Evolutionary conservation across 441 rosid genomes (phyloP).

Genomic region (Euphorbia celastroides): DNA sequence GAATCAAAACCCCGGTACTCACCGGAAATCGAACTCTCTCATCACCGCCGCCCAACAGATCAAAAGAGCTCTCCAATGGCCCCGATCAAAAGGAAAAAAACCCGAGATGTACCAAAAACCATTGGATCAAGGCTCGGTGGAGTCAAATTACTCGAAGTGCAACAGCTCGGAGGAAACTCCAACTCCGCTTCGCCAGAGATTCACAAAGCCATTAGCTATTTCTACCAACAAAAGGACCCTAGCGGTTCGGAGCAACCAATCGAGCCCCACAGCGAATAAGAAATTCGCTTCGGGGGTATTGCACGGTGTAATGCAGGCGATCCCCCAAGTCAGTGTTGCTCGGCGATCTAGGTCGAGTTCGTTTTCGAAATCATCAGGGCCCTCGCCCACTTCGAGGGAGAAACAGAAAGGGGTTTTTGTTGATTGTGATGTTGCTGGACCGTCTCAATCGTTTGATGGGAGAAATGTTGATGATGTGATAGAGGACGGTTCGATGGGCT

Average conservation of each 20-base stretch:
- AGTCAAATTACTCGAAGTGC: conserved; percentile 25
- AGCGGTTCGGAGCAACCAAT: conserved; percentile 71
- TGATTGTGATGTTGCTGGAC: conserved; percentile 38
- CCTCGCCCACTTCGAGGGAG: conserved; percentile 53
- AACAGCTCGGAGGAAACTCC: conserved; percentile 44
- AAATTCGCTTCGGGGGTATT: conserved; percentile 57
- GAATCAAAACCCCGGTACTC: conserved; percentile 28
- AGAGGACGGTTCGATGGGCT: conserved; percentile 27
- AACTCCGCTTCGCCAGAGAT: conserved; percentile 71
- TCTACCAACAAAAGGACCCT: conserved; percentile 65
- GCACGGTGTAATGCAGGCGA: conserved; percentile 47
- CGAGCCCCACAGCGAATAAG: conserved; percentile 83
- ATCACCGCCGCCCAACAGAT: conserved; percentile 54
- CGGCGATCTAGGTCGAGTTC: conserved; percentile 71
- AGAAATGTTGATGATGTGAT: conserved; percentile 27
- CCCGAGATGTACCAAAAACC: conserved; percentile 35
- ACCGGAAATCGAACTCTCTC: conserved; percentile 40
- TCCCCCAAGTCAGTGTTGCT: conserved; percentile 36
- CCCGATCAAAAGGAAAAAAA: conserved; percentile 37
- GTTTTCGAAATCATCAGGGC: conserved; percentile 65
- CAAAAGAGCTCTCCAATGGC: conserved; percentile 71
- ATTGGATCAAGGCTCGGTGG: conserved; percentile 24
- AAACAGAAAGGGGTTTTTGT: conserved; percentile 56
- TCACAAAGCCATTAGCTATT: conserved; percentile 42
- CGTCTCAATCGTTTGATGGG: conserved; percentile 37